phyloP scores from a whole-genome alignment of 176 grass and related monocot genomes.

The Oryza glumipatula region DNA sequence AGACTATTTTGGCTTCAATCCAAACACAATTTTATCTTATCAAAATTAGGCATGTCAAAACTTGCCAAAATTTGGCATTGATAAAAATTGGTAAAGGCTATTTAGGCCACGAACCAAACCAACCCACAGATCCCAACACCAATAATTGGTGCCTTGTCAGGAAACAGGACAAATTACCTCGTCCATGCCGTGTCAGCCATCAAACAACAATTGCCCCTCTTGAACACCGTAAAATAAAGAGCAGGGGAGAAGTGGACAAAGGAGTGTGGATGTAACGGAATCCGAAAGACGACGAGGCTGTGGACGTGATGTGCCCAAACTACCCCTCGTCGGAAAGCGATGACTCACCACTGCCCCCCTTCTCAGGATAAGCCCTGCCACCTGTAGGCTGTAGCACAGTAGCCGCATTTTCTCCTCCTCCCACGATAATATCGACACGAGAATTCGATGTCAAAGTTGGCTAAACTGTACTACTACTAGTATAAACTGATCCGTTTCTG shows the following conservation, averaged over 20 bases:
- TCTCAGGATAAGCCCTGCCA: slow-evolving; percentile 43
- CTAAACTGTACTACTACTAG: too few relatives aligned
- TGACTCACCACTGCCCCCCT: slow-evolving; percentile 37
- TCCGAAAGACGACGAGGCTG: slow-evolving; percentile 36
- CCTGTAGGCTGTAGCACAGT: not conserved
- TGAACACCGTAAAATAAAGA: not conserved
- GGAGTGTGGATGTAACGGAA: not conserved
- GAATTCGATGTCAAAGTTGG: too few relatives aligned
- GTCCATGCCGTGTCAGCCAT: not conserved
- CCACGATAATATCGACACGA: not conserved
- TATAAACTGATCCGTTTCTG: too few relatives aligned
- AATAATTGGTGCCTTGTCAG: not conserved
- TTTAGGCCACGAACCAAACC: too few relatives aligned
- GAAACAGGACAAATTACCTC: not conserved
- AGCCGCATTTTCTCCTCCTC: not conserved
- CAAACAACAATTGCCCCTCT: not conserved
- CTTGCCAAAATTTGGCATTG: too few relatives aligned
- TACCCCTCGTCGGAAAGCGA: slow-evolving; percentile 10
- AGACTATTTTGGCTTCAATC: too few relatives aligned
- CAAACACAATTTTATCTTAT: too few relatives aligned
- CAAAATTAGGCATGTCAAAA: too few relatives aligned
- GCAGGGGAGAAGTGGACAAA: slow-evolving; percentile 18
- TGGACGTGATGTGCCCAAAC: slow-evolving; percentile 10
- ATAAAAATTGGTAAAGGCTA: too few relatives aligned
- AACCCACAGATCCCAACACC: not conserved